Conservation (phyloP, 139 green algal genomes). For the Tetraselmis striata region DNA sequence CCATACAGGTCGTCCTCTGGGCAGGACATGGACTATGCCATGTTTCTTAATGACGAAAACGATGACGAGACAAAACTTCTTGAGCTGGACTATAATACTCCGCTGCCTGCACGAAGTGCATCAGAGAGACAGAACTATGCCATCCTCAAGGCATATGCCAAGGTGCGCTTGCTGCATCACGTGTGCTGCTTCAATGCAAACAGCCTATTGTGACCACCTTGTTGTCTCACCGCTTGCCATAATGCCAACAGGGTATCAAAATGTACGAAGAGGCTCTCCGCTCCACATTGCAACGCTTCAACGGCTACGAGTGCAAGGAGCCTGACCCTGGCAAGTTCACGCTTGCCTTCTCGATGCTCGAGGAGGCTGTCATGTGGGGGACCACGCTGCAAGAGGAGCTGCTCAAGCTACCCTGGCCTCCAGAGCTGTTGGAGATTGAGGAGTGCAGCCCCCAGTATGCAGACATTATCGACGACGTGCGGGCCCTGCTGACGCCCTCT, state of each 20-base stretch:
- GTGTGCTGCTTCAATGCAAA: too few relatives aligned
- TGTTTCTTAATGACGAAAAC: neutral
- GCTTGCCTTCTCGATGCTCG: constrained; percentile 49
- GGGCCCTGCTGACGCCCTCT: neutral
- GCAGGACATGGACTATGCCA: neutral
- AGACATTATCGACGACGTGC: neutral
- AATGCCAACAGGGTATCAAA: neutral
- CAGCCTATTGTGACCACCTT: too few relatives aligned
- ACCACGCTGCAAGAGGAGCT: constrained; percentile 58
- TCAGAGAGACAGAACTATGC: neutral
- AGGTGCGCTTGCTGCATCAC: neutral
- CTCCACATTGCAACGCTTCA: neutral
- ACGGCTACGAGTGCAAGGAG: constrained; percentile 85
- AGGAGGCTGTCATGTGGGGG: constrained; percentile 37
- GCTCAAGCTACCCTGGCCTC: constrained; percentile 56
- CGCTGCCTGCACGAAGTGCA: too few relatives aligned
- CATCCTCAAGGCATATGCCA: neutral
- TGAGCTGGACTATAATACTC: too few relatives aligned
- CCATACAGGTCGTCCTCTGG: neutral
- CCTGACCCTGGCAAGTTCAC: constrained; percentile 71
- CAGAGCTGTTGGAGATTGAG: constrained; percentile 42
- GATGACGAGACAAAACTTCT: too few relatives aligned
- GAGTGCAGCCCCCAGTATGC: constrained; percentile 33
- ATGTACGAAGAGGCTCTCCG: neutral
- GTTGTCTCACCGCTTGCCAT: too few relatives aligned